Base-by-base conservation (phyloP, 176 grass and related monocot species). In the Metroxylon sagu region DNA sequence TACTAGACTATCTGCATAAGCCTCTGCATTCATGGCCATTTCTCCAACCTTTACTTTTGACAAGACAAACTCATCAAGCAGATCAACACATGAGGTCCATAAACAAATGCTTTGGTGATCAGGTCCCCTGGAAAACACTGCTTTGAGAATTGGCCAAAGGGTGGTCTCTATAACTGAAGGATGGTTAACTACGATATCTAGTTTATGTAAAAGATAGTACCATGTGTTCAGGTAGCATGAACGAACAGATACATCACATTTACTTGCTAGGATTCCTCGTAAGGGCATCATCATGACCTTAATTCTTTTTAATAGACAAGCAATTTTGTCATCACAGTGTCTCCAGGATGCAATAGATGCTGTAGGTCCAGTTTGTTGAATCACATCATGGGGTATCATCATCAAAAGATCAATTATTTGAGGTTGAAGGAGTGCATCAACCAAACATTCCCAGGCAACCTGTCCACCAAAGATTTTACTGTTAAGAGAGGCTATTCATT, bases 371-470 rank as follows among this genome's bases (percentile, higher is more conserved):
- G 35, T 59, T 70, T 59, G 54, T 29, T 79, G 64, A 67, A 54
- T 66, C 76, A 62, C 21, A 60, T 7, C 35, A 7, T 57, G 31
- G 52, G 31, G 29, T 54, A 54, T 15, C 19, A 63, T 68, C 51
- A 61, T 69, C 25, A 19, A 31, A 59, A 63, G 48, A 14, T 54
- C 62, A 53, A n/a, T 60, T 50, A 66, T 61, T 23, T 81, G 58
- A 68, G 74, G 49, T 12, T 62, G 76, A 73, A 95, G 69, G 71
- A 84, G 73, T 78, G 74, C 74, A 86, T 95, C 73, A 26, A 89
- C 76, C 60, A 95, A 87, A 74, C 83, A 79, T 84, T 58, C 80
- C 90, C 90, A 95, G 15, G 80, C 76, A 86, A 65, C 85, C 90
- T 95, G 77, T 14, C 51, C 28, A 49, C 16, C 25, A 48, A 71